A percentile compares a stretch with the other conserved stretches of the same genome.
Evolutionary conservation across 495 filamentous ascomycete species (phyloP).

Genomic region (Staphylotrichum tortipilum): DNA sequence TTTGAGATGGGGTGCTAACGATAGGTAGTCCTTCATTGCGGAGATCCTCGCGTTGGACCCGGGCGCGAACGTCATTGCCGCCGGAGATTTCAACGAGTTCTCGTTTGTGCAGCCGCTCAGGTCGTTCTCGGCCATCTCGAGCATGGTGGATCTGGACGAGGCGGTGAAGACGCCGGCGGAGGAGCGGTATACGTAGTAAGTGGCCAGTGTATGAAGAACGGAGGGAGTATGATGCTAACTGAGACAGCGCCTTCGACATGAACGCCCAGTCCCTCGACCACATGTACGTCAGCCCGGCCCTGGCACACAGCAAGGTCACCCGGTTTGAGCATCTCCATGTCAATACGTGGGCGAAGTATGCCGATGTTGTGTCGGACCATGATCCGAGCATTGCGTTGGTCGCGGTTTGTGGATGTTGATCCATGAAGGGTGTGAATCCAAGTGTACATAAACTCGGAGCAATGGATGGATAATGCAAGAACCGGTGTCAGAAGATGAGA

Average conservation of each 20-base stretch:
- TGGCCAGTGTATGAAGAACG: too few relatives aligned
- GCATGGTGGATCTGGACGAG: slow-evolving; percentile 47
- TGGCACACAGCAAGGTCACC: slow-evolving; percentile 17
- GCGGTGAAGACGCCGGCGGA: slow-evolving; percentile 30
- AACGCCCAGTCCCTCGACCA: slow-evolving; percentile 50
- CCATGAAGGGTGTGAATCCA: too few relatives aligned
- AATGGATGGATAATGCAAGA: background rate
- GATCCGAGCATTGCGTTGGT: slow-evolving; percentile 51
- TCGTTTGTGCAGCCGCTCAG: slow-evolving; percentile 43
- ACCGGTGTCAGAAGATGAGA: background rate
- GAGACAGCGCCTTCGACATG: slow-evolving; percentile 26
- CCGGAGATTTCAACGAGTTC: slow-evolving; percentile 60
- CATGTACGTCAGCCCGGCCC: slow-evolving; percentile 44
- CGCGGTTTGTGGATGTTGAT: slow-evolving; percentile 38
- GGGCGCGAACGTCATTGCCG: slow-evolving; percentile 38
- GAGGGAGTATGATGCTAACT: background rate
- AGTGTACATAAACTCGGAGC: too few relatives aligned
- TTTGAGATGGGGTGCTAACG: background rate
- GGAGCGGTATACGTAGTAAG: slow-evolving; percentile 53
- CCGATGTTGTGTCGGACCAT: slow-evolving; percentile 47
- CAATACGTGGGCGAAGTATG: slow-evolving; percentile 47
- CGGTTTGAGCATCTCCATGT: slow-evolving; percentile 54
- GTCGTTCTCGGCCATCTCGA: slow-evolving; percentile 33
- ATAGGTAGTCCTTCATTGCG: slow-evolving; percentile 23
- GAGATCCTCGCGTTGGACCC: slow-evolving; percentile 36